Percentiles rank a stretch among this genome's conserved stretches.
Evolutionary conservation across 2,329 filamentous ascomycete genomes (phyloP).

Genomic region (Nothophoma quercina): DNA sequence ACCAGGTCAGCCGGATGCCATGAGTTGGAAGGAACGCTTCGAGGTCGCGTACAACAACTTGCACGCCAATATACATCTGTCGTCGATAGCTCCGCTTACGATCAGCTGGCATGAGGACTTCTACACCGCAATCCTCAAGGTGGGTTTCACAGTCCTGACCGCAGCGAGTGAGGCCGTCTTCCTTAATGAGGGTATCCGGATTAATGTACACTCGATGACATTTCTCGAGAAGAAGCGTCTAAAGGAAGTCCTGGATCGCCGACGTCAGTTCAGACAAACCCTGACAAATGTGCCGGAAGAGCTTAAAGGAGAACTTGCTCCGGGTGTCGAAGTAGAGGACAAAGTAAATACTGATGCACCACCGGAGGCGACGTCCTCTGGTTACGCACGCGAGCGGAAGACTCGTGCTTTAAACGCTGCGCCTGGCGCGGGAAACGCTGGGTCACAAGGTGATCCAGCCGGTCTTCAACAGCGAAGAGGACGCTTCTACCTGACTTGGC

Average conservation of each 20-base stretch:
- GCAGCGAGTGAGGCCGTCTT: conserved; percentile 97
- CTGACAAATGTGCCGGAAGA: conserved; percentile 52
- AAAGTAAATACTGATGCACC: conserved; percentile 47
- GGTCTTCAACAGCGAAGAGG: conserved; percentile 80
- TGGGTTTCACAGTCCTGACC: conserved; percentile 87
- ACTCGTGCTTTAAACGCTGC: conserved; percentile 52
- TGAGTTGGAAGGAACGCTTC: conserved; percentile 67
- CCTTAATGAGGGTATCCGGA: conserved; percentile 82
- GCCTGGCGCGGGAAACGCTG: conserved; percentile 33
- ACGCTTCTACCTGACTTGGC: conserved; percentile 77
- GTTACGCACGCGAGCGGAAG: conserved; percentile 75
- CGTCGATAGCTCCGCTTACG: conserved; percentile 68
- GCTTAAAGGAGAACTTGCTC: conserved; percentile 52
- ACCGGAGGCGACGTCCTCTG: conserved; percentile 38
- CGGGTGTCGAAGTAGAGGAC: conserved; percentile 41
- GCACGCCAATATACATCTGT: conserved; percentile 88
- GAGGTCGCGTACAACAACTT: conserved; percentile 81
- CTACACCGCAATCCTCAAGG: conserved; percentile 85
- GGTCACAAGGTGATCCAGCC: conserved; percentile 66
- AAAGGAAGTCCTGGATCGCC: conserved; percentile 71
- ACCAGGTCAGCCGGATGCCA: conserved; percentile 54
- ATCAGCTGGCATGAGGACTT: conserved; percentile 92
- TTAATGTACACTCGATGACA: conserved; percentile 77
- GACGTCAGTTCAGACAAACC: conserved; percentile 49
- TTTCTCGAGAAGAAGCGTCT: conserved; percentile 92